Conservation (phyloP, 129 eudicot genomes). For the Silybum marianum region DNA sequence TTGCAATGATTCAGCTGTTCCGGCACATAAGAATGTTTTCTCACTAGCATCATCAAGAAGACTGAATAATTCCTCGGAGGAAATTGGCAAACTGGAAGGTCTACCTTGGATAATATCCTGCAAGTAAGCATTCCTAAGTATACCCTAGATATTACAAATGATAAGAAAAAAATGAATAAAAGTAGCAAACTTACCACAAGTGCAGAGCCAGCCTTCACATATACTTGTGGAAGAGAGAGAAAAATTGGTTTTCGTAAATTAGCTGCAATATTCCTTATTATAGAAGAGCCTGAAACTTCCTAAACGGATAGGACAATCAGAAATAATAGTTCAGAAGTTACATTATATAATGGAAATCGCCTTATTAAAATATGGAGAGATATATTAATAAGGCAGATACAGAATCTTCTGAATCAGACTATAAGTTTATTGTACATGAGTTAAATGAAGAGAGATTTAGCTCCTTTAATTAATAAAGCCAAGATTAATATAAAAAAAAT, state of each 20-base stretch:
- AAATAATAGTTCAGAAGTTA: conserved; percentile 17
- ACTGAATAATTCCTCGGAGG: conserved; percentile 69
- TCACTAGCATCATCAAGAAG: conserved; percentile 85
- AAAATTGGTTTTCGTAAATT: conserved; percentile 53
- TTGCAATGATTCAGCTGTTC: conserved; percentile 74
- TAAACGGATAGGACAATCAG: conserved; percentile 25
- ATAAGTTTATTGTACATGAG: neutral
- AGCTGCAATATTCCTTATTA: conserved; percentile 55
- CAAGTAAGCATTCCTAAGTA: conserved; percentile 13
- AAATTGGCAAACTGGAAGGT: conserved; percentile 60
- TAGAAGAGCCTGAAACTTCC: conserved; percentile 79
- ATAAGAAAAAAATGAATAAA: conserved; percentile 3
- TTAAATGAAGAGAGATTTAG: conserved; percentile 16
- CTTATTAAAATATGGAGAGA: neutral
- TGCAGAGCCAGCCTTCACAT: conserved; percentile 71
- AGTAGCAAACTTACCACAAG: conserved; percentile 50
- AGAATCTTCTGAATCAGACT: neutral
- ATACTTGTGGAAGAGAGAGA: conserved; percentile 63
- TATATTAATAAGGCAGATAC: neutral
- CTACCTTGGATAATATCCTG: conserved; percentile 82
- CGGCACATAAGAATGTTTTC: conserved; percentile 82
- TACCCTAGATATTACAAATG: neutral
- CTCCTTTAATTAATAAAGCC: neutral
- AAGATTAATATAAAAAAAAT: neutral
- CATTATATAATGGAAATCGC: neutral